A percentile compares a stretch with the other conserved stretches of the same genome.
Conservation (phyloP, 108 stramenopile species). For the Nitzschia sp. region DNA sequence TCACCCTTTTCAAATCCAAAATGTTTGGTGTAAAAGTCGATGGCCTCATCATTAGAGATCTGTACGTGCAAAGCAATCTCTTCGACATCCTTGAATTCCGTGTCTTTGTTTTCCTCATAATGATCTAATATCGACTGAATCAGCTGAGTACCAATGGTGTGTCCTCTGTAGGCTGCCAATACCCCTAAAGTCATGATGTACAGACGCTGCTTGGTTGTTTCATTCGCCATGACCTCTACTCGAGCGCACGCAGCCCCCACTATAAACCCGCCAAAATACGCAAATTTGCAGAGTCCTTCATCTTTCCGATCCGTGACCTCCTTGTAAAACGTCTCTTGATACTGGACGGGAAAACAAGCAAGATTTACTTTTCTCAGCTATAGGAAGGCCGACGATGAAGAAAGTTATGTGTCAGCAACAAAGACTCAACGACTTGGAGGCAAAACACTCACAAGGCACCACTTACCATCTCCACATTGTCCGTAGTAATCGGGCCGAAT, state of each 20-base stretch:
- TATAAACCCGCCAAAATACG: slow-evolving; percentile 86
- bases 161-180: slow-evolving; percentile 89
- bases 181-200: slow-evolving; percentile 99
- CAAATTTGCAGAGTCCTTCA: slow-evolving; percentile 77
- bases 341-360: slow-evolving; percentile 89
- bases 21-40: slow-evolving; percentile 83
- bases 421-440: neutral
- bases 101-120: slow-evolving; percentile 50
- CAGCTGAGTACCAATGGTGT: slow-evolving; percentile 88
- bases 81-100: slow-evolving; percentile 42
- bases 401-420: no score
- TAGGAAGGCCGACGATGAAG: no score
- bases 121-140: slow-evolving; percentile 81
- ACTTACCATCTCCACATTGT: slow-evolving; percentile 80
- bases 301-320: slow-evolving; percentile 64
- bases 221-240: slow-evolving; percentile 53
- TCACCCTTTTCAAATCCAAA: slow-evolving; percentile 91
- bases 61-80: slow-evolving; percentile 96
- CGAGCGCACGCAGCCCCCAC: slow-evolving; percentile 84
- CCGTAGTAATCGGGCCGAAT: slow-evolving; percentile 68
- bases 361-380: slow-evolving; percentile 77
- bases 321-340: slow-evolving; percentile 88
- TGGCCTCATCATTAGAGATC: slow-evolving; percentile 92
- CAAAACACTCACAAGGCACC: neutral
- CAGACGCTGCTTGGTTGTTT: slow-evolving; percentile 45